Evolutionary conservation across 306 rosid genomes (phyloP).

Genomic region (Fagus sylvatica): DNA sequence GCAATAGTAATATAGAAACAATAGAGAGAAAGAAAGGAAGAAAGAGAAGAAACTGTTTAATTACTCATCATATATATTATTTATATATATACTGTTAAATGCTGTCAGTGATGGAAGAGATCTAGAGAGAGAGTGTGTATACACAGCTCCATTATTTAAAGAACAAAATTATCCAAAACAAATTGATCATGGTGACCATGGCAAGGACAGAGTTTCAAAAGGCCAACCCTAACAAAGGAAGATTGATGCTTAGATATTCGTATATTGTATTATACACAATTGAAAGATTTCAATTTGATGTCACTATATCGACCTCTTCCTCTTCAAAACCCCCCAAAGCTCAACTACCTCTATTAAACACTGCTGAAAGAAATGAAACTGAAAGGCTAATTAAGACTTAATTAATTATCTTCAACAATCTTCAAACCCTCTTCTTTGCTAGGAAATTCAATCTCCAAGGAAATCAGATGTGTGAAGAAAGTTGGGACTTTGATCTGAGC

Average conservation of each 20-base stretch:
- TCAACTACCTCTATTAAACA: constrained; percentile 14
- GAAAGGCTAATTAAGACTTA: no score
- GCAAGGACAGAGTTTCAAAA: not conserved
- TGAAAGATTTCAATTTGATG: constrained; percentile 33
- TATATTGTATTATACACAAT: constrained; percentile 49
- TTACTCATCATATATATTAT: not conserved
- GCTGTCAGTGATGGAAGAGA: not conserved
- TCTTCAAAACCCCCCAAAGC: constrained; percentile 41
- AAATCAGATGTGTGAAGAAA: not conserved
- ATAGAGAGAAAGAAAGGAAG: constrained; percentile 38
- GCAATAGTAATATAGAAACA: constrained; percentile 33
- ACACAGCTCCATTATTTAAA: not conserved
- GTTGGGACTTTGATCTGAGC: constrained; percentile 14
- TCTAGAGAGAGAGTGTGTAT: not conserved
- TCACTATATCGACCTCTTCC: constrained; percentile 1
- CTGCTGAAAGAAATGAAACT: no score
- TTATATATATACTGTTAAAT: constrained; percentile 33
- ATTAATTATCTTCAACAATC: no score
- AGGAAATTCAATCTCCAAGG: not conserved
- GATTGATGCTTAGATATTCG: constrained; percentile 1
- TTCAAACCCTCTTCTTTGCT: no score
- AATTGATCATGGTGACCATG: constrained; percentile 1
- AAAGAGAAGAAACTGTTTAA: constrained; percentile 37
- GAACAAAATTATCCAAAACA: not conserved
- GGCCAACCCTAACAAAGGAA: not conserved